Evolutionary conservation across 1,284 basidiomycete genomes (phyloP).

Genomic region (Ustilago cynodontis): DNA sequence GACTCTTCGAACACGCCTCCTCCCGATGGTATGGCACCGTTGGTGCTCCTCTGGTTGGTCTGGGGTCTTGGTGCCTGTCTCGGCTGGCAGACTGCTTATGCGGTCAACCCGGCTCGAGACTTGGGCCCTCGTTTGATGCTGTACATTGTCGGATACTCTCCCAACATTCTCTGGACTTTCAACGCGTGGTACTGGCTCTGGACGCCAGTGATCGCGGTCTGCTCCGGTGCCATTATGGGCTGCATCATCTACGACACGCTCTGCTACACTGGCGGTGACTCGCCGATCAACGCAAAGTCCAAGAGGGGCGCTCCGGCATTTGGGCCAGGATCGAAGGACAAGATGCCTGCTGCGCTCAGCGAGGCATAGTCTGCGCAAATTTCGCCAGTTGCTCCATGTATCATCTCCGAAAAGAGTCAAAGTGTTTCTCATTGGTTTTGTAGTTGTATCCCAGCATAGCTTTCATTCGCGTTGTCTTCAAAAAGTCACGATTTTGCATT

Average conservation of each 20-base stretch:
- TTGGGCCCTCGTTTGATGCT: slow-evolving; percentile 77
- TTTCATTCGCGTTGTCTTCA: slow-evolving; percentile 2
- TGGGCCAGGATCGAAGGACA: slow-evolving; percentile 34
- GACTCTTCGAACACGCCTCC: slow-evolving; percentile 72
- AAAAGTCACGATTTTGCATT: background rate
- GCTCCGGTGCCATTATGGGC: slow-evolving; percentile 69
- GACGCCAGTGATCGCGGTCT: slow-evolving; percentile 73
- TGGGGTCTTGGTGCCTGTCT: slow-evolving; percentile 75
- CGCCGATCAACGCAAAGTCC: slow-evolving; percentile 55
- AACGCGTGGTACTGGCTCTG: slow-evolving; percentile 82
- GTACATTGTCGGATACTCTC: slow-evolving; percentile 76
- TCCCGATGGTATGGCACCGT: slow-evolving; percentile 74
- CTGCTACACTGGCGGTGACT: slow-evolving; percentile 70
- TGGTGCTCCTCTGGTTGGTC: slow-evolving; percentile 75
- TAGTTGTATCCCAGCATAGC: slow-evolving; percentile 7
- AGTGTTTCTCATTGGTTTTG: slow-evolving; percentile 1
- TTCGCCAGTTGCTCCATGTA: background rate
- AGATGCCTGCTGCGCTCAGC: slow-evolving; percentile 48
- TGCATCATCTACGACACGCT: slow-evolving; percentile 69
- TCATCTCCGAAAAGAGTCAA: background rate
- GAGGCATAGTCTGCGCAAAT: slow-evolving; percentile 28
- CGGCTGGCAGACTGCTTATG: slow-evolving; percentile 76
- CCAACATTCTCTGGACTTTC: slow-evolving; percentile 70
- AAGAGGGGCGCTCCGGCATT: slow-evolving; percentile 4
- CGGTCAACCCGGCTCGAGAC: slow-evolving; percentile 78